Evolutionary conservation across 1,284 basidiomycete genomes (phyloP).

Genomic region (Ganoderma multipileum): DNA sequence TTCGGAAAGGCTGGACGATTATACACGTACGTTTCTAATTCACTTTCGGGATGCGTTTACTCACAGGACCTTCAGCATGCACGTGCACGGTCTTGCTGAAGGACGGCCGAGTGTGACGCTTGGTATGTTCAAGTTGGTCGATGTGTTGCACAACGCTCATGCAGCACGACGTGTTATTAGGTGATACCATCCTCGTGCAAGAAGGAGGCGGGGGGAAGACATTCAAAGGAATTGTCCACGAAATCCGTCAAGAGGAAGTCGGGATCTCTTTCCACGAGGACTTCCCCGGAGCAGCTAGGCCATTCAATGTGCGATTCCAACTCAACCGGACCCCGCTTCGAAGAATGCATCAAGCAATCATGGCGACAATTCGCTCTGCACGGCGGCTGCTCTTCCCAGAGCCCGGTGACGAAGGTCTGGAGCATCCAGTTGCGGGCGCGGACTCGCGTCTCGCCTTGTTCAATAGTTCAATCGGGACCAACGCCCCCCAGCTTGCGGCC

Average conservation of each 20-base stretch:
- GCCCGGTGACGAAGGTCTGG: constrained; percentile 36
- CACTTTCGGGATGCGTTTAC: background rate
- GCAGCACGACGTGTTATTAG: constrained; percentile 37
- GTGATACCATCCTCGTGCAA: constrained; percentile 62
- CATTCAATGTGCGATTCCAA: constrained; percentile 60
- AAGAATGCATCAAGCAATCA: constrained; percentile 64
- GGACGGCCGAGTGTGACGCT: constrained; percentile 68
- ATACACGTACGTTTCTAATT: constrained; percentile 49
- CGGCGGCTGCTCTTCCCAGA: constrained; percentile 51
- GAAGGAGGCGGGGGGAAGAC: constrained; percentile 51
- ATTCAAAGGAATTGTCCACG: constrained; percentile 67
- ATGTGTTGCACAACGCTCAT: background rate
- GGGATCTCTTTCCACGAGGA: constrained; percentile 57
- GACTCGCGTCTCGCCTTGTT: constrained; percentile 35
- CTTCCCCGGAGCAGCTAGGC: constrained; percentile 46
- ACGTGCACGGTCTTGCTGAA: constrained; percentile 68
- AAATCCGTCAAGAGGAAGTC: constrained; percentile 56
- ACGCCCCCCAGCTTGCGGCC: constrained; percentile 59
- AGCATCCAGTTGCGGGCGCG: constrained; percentile 19
- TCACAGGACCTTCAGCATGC: constrained; percentile 45
- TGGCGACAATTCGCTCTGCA: constrained; percentile 46
- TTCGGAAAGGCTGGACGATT: constrained; percentile 44
- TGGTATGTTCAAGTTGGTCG: constrained; percentile 44
- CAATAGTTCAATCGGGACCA: constrained; percentile 54
- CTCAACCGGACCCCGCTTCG: constrained; percentile 60